Evolutionary conservation across 2,329 filamentous ascomycete genomes (phyloP), one percentile per base, ranked within the genome.

Genomic region (Aspergillus udagawae): DNA sequence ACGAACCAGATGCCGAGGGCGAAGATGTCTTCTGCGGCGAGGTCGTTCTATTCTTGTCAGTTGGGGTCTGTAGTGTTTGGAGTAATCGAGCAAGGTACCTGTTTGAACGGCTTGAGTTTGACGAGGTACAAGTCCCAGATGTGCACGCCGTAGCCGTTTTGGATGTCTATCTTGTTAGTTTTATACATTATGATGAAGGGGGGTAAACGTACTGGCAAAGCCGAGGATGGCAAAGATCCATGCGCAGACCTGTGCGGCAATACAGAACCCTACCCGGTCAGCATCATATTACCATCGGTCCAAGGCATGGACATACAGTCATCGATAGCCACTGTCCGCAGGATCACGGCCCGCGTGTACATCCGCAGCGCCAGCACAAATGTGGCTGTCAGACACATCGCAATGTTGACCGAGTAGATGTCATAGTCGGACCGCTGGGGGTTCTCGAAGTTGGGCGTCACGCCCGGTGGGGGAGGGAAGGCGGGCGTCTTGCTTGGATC

Each of bases 1-100:
- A 63, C 60, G 28, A 63, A 56, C 59, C 59, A 61, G 49, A 61
- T 52, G 3, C 59, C 59, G 23, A 61, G 53, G 0, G 55, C 59
- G 49, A 52, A 63, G 25, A 61, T 21, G 35, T 55, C 59, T 35
- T 61, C 57, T 35, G 52, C 60, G 7, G 56, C 60, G 8, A 61
- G 54, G 21, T 61, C 59, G 29, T 59, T 53, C 59, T 61, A 29
- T 10, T 38, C 2, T 4, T 1, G 28, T 38, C 32, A 3, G 45
- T 9, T 14, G 41, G 3, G 2, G 7, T 6, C 1, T 5, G 10
- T 9, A 8, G 7, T 14, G 12, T 1, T 1, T 21, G 12, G 29
- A 14, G 12, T 12, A 25, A 25, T 1, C 2, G 28, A 2, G 9
- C 29, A 35, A 41, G 51, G 5, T 44, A 60, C 58, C 58, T 60